These are phyloP conservation scores for Pecoramyces ruminantium DNA, from an alignment of 192 early-diverging fungal species.

Conservation along the genomic window DNA sequence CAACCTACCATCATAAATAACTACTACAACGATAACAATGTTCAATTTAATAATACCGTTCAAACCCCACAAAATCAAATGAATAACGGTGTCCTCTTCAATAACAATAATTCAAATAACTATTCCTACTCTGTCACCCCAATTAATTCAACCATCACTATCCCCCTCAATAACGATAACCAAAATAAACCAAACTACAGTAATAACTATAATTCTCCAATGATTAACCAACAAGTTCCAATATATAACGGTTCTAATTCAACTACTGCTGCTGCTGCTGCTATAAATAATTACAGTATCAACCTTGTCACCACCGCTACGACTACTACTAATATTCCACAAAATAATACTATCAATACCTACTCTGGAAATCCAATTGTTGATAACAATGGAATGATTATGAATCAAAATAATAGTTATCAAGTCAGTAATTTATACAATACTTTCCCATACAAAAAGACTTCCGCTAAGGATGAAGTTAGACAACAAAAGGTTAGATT, in stretches of 20 bases:
- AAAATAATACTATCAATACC: not conserved
- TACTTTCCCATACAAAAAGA: not conserved
- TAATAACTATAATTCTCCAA: not conserved
- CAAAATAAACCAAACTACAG: too few relatives aligned
- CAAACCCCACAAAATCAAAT: too few relatives aligned
- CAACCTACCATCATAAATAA: not conserved
- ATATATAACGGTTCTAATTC: not conserved
- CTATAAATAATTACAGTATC: not conserved
- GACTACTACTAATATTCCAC: too few relatives aligned
- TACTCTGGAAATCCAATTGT: too few relatives aligned
- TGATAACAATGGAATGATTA: too few relatives aligned
- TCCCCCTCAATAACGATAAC: too few relatives aligned
- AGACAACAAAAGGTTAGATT: slow-evolving; percentile 47
- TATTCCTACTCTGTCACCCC: too few relatives aligned
- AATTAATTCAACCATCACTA: too few relatives aligned
- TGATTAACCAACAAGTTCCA: not conserved
- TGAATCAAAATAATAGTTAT: not conserved
- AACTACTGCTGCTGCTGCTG: too few relatives aligned
- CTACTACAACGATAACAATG: not conserved
- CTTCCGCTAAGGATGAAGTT: not conserved
- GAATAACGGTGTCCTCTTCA: too few relatives aligned
- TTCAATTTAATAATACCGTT: too few relatives aligned
- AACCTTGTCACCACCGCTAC: not conserved
- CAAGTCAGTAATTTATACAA: not conserved
- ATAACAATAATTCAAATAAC: too few relatives aligned